Conservation (phyloP, 192 early-diverging fungal species). For the Linnemannia exigua region DNA sequence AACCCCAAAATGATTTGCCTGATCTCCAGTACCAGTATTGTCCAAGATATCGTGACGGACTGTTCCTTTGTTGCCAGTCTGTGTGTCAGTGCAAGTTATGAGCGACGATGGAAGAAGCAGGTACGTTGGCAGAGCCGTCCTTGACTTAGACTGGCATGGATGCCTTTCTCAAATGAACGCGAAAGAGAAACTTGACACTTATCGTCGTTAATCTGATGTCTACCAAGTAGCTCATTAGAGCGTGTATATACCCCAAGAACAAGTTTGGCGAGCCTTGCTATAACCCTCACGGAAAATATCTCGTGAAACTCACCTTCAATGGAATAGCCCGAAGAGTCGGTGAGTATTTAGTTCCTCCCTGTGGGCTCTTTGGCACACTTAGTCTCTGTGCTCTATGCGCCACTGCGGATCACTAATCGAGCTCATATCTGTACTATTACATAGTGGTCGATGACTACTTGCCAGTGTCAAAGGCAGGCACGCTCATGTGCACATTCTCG, state of each 20-base stretch:
- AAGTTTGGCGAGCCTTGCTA: conserved; percentile 77
- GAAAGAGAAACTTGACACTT: not conserved
- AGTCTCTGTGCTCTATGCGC: too few relatives aligned
- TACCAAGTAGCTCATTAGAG: conserved; percentile 76
- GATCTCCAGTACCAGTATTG: conserved; percentile 76
- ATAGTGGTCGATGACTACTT: conserved; percentile 90
- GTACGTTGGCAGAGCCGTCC: conserved; percentile 49
- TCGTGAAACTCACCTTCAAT: conserved; percentile 88
- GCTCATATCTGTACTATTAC: not conserved
- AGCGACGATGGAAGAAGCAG: conserved; percentile 78
- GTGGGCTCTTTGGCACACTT: too few relatives aligned
- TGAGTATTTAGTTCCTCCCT: conserved; percentile 12
- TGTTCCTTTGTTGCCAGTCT: conserved; percentile 96
- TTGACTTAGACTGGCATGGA: not conserved
- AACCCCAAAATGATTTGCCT: conserved; percentile 76
- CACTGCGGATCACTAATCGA: not conserved
- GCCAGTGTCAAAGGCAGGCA: conserved; percentile 79
- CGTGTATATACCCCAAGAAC: conserved; percentile 90
- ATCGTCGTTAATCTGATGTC: conserved; percentile 1
- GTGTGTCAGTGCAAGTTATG: conserved; percentile 87
- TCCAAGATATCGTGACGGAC: conserved; percentile 93
- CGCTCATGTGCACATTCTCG: conserved; percentile 92
- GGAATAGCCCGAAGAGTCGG: conserved; percentile 85
- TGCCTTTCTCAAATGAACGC: not conserved
- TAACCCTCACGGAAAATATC: conserved; percentile 92